These are phyloP conservation scores for Podospora didyma DNA, from an alignment of 495 filamentous ascomycete species.

Conservation along the genomic window DNA sequence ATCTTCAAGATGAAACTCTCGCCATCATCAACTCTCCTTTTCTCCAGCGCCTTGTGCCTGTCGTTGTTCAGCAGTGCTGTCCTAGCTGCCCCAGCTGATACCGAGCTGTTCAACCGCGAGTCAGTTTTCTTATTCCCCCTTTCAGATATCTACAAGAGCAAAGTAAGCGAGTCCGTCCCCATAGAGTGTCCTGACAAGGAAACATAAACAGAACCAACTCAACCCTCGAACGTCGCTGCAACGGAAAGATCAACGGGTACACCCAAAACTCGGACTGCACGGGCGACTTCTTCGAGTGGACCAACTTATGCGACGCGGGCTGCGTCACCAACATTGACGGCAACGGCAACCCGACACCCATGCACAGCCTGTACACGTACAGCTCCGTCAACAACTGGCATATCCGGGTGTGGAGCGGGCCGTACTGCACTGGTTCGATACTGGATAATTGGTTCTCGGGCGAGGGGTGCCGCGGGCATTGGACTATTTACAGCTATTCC, in stretches of 20 bases:
- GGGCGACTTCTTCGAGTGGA: slow-evolving; percentile 7
- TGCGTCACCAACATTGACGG: slow-evolving; percentile 6
- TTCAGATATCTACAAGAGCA: too few species aligned
- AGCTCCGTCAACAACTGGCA: background rate
- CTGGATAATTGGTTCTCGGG: background rate
- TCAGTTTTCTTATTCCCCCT: too few species aligned
- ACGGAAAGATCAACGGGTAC: slow-evolving; percentile 5
- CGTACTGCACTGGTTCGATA: slow-evolving; percentile 2
- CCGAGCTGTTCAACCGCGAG: too few species aligned
- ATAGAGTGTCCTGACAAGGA: too few species aligned
- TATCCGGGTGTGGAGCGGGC: slow-evolving; percentile 4
- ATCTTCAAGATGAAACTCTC: too few species aligned
- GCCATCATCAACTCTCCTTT: too few species aligned
- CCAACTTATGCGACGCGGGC: slow-evolving; percentile 2
- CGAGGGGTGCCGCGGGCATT: background rate
- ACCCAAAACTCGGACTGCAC: slow-evolving; percentile 5
- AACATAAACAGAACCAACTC: too few species aligned
- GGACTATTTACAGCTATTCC: background rate
- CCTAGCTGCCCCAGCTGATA: too few species aligned
- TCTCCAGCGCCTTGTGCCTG: too few species aligned
- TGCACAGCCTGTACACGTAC: slow-evolving; percentile 3
- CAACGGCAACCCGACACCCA: slow-evolving; percentile 4
- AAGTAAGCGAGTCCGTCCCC: too few species aligned
- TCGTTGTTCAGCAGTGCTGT: too few species aligned
- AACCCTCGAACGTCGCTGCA: background rate